phyloP scores from a whole-genome alignment of 345 rosid genomes.

The Populus alba region DNA sequence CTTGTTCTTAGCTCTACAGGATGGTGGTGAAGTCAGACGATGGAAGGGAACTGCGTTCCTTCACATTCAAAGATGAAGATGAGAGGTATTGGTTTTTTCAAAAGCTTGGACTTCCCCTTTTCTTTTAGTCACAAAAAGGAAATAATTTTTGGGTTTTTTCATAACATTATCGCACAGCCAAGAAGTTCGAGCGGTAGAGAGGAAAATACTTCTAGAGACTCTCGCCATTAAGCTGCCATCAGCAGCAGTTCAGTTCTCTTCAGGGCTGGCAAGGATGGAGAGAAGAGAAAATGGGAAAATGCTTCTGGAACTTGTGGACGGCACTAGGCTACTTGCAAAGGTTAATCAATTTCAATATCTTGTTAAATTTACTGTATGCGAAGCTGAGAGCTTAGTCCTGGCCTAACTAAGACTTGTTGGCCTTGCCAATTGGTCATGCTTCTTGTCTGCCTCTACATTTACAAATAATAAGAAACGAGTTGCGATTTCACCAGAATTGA shows the following conservation, averaged over 20 bases:
- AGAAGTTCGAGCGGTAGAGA: conserved; percentile 92
- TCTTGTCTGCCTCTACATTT: too few relatives aligned
- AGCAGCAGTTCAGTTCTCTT: conserved; percentile 60
- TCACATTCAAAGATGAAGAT: conserved; percentile 87
- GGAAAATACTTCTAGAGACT: conserved; percentile 76
- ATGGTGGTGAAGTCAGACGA: conserved; percentile 74
- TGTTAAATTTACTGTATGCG: background rate
- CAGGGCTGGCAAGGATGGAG: conserved; percentile 54
- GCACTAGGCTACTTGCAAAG: conserved; percentile 58
- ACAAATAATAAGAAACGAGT: too few relatives aligned
- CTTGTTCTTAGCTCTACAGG: conserved; percentile 77
- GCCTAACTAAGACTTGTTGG: too few relatives aligned
- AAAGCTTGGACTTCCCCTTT: background rate
- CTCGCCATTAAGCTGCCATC: conserved; percentile 71
- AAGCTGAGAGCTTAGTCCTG: too few relatives aligned
- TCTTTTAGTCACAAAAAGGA: background rate
- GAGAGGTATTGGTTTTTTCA: conserved; percentile 40
- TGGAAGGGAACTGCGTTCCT: conserved; percentile 83
- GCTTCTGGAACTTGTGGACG: conserved; percentile 58
- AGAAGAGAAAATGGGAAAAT: conserved; percentile 44
- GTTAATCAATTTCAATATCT: conserved; percentile 20
- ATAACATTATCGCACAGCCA: conserved; percentile 45
- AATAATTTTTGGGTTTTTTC: background rate
- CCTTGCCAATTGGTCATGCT: too few relatives aligned
- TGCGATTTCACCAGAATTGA: too few relatives aligned